Conservation (phyloP, 2,329 filamentous ascomycete genomes). For the Alternaria alternata region DNA sequence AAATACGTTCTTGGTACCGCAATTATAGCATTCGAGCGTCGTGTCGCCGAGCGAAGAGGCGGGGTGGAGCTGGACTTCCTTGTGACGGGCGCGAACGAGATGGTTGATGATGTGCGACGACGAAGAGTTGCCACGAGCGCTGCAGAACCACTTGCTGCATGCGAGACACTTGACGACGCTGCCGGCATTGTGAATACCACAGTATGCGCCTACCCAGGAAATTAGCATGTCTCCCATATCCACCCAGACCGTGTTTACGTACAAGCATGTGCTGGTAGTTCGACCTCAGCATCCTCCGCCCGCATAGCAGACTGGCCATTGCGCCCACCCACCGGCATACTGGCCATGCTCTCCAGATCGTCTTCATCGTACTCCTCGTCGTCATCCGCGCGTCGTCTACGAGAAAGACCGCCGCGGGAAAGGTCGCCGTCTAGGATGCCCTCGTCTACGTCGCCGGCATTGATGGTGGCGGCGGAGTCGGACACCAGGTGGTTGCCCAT, state of each 20-base stretch:
- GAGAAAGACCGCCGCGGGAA: slow-evolving; percentile 65
- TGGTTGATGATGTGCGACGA: slow-evolving; percentile 99
- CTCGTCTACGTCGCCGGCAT: slow-evolving; percentile 86
- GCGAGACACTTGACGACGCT: slow-evolving; percentile 95
- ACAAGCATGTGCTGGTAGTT: slow-evolving; percentile 88
- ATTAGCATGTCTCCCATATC: slow-evolving; percentile 1
- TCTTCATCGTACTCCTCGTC: slow-evolving; percentile 92
- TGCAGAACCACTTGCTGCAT: slow-evolving; percentile 99
- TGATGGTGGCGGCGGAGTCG: slow-evolving; percentile 85
- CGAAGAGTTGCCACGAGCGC: slow-evolving; percentile 92
- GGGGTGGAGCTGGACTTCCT: slow-evolving; percentile 97
- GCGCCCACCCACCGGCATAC: slow-evolving; percentile 79
- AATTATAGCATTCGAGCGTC: slow-evolving; percentile 98
- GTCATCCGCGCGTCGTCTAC: slow-evolving; percentile 74
- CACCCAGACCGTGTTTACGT: slow-evolving; percentile 2
- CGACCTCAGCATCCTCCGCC: slow-evolving; percentile 71
- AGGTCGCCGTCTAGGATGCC: slow-evolving; percentile 75
- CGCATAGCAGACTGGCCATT: slow-evolving; percentile 64
- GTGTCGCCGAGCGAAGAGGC: slow-evolving; percentile 93
- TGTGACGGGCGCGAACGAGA: slow-evolving; percentile 94
- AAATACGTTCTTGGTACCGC: slow-evolving; percentile 99
- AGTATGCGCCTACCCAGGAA: slow-evolving; percentile 69
- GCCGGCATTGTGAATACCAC: slow-evolving; percentile 93
- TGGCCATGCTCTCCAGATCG: slow-evolving; percentile 74
- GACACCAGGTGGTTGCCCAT: slow-evolving; percentile 87